phyloP scores from a whole-genome alignment of 257 asterid species.

The Prunella vulgaris region DNA sequence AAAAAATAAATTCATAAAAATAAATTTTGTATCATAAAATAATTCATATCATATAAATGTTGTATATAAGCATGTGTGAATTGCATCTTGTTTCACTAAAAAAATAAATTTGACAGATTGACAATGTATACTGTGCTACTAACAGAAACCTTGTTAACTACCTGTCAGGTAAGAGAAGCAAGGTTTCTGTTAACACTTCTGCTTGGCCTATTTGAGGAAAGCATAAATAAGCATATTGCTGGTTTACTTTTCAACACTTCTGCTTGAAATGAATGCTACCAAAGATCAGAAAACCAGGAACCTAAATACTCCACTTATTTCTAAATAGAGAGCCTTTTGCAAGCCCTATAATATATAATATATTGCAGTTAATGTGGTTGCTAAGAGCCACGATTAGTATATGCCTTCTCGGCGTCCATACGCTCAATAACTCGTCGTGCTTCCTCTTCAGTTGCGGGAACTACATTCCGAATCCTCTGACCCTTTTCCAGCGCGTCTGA shows the following conservation, averaged over 20 bases:
- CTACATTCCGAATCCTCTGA: conserved; percentile 59
- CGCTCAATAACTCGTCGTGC: conserved; percentile 75
- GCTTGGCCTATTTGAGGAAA: neutral
- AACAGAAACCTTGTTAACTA: too few relatives aligned
- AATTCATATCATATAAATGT: too few relatives aligned
- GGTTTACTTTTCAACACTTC: neutral
- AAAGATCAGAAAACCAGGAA: neutral
- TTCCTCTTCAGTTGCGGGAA: conserved; percentile 90
- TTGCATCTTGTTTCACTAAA: too few relatives aligned
- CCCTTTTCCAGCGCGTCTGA: conserved; percentile 49
- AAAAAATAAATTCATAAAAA: too few relatives aligned
- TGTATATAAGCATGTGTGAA: too few relatives aligned
- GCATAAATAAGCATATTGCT: neutral
- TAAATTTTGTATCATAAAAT: too few relatives aligned
- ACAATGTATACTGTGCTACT: too few relatives aligned
- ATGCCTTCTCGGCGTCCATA: conserved; percentile 69
- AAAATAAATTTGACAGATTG: too few relatives aligned
- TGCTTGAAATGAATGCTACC: neutral
- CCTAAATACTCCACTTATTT: neutral
- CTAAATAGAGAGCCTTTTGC: neutral
- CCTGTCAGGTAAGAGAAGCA: too few relatives aligned
- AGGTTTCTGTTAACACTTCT: too few relatives aligned
- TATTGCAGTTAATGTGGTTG: neutral
- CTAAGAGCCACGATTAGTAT: neutral
- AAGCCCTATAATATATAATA: neutral